Evolutionary conservation across 352 stramenopile species (phyloP), one percentile per base, ranked within the genome.

Genomic region (Globisporangium cystogenes): DNA sequence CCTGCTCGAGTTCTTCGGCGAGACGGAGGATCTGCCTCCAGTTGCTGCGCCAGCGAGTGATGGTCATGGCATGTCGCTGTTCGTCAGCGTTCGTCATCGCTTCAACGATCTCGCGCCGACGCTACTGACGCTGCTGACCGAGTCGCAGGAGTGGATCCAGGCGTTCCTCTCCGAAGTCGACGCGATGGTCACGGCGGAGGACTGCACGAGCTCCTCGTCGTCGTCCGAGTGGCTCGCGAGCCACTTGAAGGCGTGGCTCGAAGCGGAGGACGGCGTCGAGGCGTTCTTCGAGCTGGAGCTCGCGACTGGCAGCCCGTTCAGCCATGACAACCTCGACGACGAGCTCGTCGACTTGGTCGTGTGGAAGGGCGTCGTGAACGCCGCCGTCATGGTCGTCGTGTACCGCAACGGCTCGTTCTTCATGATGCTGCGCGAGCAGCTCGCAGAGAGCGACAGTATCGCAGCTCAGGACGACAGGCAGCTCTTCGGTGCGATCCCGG

Each of bases 251-350:
- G 65, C 59, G n/a, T 87, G 76, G 76, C 50, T 88, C 16, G 70
- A 82, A 35, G 59, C 63, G 7, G 57, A 73, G 11, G 70, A 82
- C 29, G 68, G 74, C 0, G 62, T 55, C 1, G 77, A 88, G 39
- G 71, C 64, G 1, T 86, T 88, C 46, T 88, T 82, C 24, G 76
- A 87, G 60, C 60, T 88, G 4, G 77, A 84, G 39, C 57, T 85
- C 16, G 36, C 0, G 37, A 31, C 6, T 3, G 51, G 67, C 44
- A 18, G 47, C 3, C 46, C 46, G 7, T 23, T 33, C 29, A 37
- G 7, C 7, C 29, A 1, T 35, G 7, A 4, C 40, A 27, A 64
- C 21, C 35, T 49, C 31, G 33, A 65, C 4, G 59, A 73, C 5
- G 33, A 58, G 0, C 26, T n/a, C 10, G 54, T 82, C 3, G 70